phyloP scores from a whole-genome alignment of 306 rosid species.

The Quercus aquifolioides region DNA sequence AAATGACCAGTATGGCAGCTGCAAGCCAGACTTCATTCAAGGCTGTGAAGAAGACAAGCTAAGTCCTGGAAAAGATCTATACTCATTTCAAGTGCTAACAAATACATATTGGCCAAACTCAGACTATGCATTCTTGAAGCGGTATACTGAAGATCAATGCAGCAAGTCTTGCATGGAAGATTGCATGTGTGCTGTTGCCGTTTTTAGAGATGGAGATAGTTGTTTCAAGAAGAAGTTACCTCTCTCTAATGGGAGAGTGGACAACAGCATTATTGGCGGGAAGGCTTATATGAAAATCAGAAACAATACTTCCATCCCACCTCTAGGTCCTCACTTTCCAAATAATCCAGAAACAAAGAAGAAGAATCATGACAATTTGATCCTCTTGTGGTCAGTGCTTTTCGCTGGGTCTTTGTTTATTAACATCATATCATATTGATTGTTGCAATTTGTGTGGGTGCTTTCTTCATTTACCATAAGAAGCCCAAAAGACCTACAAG shows the following conservation, averaged over 20 bases:
- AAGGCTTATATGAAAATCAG: no score
- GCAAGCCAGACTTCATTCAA: conserved; percentile 34
- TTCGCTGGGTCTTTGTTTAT: conserved; percentile 26
- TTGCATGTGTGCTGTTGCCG: conserved; percentile 35
- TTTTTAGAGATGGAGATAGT: not conserved
- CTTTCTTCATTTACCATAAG: not conserved
- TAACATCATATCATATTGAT: not conserved
- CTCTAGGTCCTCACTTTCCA: not conserved
- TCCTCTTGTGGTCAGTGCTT: conserved; percentile 10
- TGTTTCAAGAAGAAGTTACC: conserved; percentile 39
- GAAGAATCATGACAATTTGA: conserved; percentile 12
- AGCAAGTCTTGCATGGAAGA: conserved; percentile 38
- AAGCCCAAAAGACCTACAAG: not conserved
- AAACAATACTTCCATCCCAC: not conserved
- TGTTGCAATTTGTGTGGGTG: conserved; percentile 2
- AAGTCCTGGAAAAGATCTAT: not conserved
- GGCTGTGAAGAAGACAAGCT: conserved; percentile 31
- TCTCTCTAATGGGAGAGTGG: conserved; percentile 18
- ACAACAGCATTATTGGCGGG: no score
- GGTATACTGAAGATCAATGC: conserved; percentile 32
- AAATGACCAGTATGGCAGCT: conserved; percentile 22
- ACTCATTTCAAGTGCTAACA: conserved; percentile 5
- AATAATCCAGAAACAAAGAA: conserved; percentile 15
- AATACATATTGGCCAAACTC: conserved; percentile 28
- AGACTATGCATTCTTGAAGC: conserved; percentile 15